A percentile compares a stretch with the other conserved stretches of the same genome.
Evolutionary conservation across 1,139 yeast species (phyloP).

Genomic region (Hyphopichia khmerensis): DNA sequence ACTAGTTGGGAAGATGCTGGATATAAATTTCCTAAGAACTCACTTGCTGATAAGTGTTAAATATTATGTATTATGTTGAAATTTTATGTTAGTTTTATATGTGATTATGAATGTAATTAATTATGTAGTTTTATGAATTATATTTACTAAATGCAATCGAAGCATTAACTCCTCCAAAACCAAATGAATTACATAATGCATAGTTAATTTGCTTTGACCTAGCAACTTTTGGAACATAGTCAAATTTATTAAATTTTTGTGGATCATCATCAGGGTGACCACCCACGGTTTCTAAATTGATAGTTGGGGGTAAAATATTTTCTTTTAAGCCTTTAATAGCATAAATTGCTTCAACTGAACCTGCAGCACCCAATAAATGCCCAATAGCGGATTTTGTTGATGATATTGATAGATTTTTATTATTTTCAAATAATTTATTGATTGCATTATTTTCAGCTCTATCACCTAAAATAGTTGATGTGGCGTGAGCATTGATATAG

Average conservation of each 20-base stretch:
- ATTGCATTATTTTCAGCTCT: conserved; percentile 83
- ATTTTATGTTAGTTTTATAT: background rate
- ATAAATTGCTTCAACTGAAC: conserved; percentile 87
- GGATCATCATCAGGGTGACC: conserved; percentile 39
- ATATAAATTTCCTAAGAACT: conserved; percentile 21
- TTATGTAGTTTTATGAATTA: background rate
- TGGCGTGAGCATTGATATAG: conserved; percentile 95
- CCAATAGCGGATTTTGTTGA: conserved; percentile 94
- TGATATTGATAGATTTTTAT: conserved; percentile 49
- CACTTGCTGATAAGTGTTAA: conserved; percentile 3
- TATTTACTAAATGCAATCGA: conserved; percentile 53
- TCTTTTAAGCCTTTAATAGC: conserved; percentile 65
- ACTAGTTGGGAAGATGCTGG: conserved; percentile 26
- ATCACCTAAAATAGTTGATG: conserved; percentile 89
- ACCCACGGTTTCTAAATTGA: conserved; percentile 62
- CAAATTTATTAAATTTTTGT: conserved; percentile 47
- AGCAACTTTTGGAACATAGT: conserved; percentile 57
- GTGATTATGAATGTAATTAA: background rate
- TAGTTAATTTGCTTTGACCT: conserved; percentile 41
- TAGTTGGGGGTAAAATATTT: conserved; percentile 71
- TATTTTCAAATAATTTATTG: conserved; percentile 43
- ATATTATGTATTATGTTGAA: background rate
- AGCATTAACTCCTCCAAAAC: conserved; percentile 96
- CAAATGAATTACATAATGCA: conserved; percentile 89
- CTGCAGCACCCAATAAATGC: conserved; percentile 94